phyloP scores from a whole-genome alignment of 257 asterid genomes.

The Solanum virginianum region DNA sequence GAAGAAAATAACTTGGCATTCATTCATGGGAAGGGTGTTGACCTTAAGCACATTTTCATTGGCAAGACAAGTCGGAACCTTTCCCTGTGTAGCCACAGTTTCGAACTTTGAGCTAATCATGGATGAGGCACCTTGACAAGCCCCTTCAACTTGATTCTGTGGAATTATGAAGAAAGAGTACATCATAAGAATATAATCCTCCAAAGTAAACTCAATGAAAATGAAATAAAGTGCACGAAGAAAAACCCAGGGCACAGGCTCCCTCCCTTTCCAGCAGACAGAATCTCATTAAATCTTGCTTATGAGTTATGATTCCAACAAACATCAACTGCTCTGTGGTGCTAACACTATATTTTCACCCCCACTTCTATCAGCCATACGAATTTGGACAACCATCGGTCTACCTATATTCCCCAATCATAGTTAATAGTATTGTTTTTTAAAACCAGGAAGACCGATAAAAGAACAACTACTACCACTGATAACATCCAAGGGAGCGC shows the following conservation, averaged over 20 bases:
- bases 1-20: neutral
- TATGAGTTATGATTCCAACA: neutral
- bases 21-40: slow-evolving; percentile 1
- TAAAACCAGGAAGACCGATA: neutral
- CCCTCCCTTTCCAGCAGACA: neutral
- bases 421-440: neutral
- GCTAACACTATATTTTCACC: neutral
- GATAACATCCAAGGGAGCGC: neutral
- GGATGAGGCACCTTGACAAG: slow-evolving; percentile 15
- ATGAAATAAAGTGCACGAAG: neutral
- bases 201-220: neutral
- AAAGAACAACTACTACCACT: neutral
- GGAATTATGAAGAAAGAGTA: neutral
- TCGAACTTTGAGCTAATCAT: slow-evolving; percentile 12
- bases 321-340: neutral
- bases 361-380: neutral
- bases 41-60: slow-evolving; percentile 52
- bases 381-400: neutral
- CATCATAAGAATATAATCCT: neutral
- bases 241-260: neutral
- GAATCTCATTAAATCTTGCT: neutral
- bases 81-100: slow-evolving; percentile 12
- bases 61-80: slow-evolving; percentile 10
- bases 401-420: neutral
- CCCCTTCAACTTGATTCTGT: slow-evolving; percentile 41